Evolutionary conservation across 805 yeast genomes (phyloP).

Genomic region (Pichia ethanolica): DNA sequence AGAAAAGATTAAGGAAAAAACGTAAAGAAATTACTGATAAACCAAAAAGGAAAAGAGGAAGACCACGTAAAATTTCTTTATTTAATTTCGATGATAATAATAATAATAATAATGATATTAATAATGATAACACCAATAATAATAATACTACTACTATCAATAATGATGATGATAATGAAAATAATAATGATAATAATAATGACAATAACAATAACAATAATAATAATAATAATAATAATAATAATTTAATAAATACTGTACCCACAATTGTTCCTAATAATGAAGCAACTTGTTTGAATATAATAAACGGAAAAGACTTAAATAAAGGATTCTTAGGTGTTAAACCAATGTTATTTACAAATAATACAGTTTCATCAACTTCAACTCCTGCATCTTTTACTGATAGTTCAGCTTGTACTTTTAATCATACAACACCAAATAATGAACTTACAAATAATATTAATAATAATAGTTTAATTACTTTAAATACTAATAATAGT

Average conservation of each 20-base stretch:
- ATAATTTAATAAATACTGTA: no score
- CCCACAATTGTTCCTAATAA: no score
- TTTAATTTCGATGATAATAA: no score
- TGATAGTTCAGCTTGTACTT: background rate
- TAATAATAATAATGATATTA: background rate
- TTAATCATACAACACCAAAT: background rate
- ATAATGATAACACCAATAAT: background rate
- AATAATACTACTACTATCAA: background rate
- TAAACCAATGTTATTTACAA: background rate
- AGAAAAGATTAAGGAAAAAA: slow-evolving; percentile 16
- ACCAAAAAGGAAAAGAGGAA: slow-evolving; percentile 9
- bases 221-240: no score
- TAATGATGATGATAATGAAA: background rate
- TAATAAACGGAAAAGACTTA: background rate
- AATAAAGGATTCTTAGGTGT: background rate
- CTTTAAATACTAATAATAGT: no score
- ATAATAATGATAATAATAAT: no score
- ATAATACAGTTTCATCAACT: background rate
- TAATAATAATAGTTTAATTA: no score
- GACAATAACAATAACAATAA: background rate
- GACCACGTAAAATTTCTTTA: slow-evolving; percentile 9
- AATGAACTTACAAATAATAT: no score
- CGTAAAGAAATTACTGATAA: background rate
- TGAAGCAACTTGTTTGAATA: background rate
- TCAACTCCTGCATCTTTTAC: background rate